phyloP scores from a whole-genome alignment of 139 green algal species.

The Medakamo hakoo region DNA sequence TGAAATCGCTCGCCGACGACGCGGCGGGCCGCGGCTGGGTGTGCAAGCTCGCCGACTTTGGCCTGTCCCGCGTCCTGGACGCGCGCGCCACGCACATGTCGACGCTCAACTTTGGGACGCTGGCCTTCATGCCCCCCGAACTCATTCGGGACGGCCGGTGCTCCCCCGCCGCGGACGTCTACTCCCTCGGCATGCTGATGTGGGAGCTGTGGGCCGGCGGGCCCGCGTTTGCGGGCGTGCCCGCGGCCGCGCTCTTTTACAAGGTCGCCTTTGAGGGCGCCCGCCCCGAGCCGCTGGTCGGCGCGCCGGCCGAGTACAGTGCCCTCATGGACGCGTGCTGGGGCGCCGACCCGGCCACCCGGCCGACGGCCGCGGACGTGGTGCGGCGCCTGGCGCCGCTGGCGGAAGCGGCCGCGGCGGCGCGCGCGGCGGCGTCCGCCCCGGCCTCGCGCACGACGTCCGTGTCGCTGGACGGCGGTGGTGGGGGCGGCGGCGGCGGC shows the following conservation, averaged over 20 bases:
- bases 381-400: not conserved
- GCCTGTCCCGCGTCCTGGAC: conserved; percentile 22
- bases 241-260: not conserved
- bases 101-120: conserved; percentile 25
- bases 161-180: conserved; percentile 20
- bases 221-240: not conserved
- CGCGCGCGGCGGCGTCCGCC: too few species aligned
- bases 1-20: too few species aligned
- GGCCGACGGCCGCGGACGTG: not conserved
- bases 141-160: conserved; percentile 20
- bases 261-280: not conserved
- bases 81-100: conserved; percentile 18
- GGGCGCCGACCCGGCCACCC: not conserved
- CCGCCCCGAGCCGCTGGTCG: not conserved
- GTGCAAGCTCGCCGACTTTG: conserved; percentile 22
- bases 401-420: too few species aligned
- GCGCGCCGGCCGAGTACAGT: not conserved
- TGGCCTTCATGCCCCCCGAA: conserved; percentile 29
- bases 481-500: too few species aligned
- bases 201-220: conserved; percentile 5
- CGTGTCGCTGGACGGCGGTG: too few species aligned
- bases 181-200: conserved; percentile 24
- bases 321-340: not conserved
- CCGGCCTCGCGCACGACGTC: too few species aligned
- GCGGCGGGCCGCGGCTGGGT: not conserved